These are phyloP conservation scores for Prunus salicina DNA, from an alignment of 306 rosid genomes.

Conservation along the genomic window DNA sequence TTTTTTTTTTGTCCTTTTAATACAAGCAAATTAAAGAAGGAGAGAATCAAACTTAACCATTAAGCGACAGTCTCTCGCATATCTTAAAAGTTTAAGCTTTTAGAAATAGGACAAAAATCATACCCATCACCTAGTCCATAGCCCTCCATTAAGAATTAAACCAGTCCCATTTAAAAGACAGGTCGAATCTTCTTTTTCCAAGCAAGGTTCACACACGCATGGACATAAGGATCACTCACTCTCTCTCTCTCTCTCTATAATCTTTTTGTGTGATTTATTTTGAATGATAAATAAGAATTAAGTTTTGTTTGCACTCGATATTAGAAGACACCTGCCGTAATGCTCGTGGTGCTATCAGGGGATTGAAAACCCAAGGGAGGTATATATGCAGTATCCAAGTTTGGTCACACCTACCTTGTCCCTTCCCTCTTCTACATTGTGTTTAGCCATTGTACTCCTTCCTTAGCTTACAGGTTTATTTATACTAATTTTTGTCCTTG, in stretches of 20 bases:
- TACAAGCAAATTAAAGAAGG: too few species aligned
- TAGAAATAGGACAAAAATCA: too few species aligned
- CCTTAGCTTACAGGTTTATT: neutral
- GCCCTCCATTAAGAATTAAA: neutral
- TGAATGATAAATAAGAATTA: neutral
- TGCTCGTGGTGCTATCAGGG: conserved; percentile 9
- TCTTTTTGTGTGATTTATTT: neutral
- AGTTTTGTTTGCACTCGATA: neutral
- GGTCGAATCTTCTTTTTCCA: conserved; percentile 6
- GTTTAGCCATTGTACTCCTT: neutral
- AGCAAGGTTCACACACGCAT: conserved; percentile 5
- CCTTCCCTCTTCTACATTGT: neutral
- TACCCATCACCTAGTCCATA: neutral
- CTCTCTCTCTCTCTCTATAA: neutral
- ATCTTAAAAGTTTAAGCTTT: too few species aligned
- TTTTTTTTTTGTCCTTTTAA: too few species aligned
- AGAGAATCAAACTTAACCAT: too few species aligned
- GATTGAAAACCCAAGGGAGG: conserved; percentile 27
- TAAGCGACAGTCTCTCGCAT: too few species aligned
- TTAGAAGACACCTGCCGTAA: neutral
- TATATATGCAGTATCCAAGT: neutral
- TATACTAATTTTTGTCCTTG: neutral
- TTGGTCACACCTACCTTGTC: neutral
- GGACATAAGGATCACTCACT: neutral
- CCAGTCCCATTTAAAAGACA: neutral